phyloP scores from a whole-genome alignment of 1,284 basidiomycete genomes.

The Irpex lacteus region DNA sequence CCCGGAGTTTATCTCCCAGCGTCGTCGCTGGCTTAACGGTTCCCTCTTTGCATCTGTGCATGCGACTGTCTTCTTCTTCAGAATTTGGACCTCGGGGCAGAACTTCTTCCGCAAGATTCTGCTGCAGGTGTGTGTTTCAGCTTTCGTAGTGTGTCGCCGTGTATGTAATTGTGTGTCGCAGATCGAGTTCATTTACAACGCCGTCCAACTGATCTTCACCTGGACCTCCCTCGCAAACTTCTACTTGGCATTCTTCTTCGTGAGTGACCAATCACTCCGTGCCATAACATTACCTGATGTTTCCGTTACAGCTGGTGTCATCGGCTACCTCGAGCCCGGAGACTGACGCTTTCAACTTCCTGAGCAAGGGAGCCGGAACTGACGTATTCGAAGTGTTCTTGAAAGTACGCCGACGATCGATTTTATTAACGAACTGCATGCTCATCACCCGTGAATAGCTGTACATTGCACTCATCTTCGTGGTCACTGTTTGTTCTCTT shows the following conservation, averaged over 20 bases:
- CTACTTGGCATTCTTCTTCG: conserved; percentile 82
- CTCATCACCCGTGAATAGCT: conserved; percentile 35
- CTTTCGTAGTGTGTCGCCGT: neutral
- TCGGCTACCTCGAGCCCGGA: conserved; percentile 61
- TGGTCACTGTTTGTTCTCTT: conserved; percentile 77
- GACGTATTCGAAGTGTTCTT: conserved; percentile 81
- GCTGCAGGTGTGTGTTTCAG: conserved; percentile 50
- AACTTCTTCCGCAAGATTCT: conserved; percentile 80
- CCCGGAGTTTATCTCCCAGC: conserved; percentile 88
- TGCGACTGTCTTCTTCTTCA: conserved; percentile 80
- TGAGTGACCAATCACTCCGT: conserved; percentile 34
- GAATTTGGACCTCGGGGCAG: conserved; percentile 91
- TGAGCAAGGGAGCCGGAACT: conserved; percentile 67
- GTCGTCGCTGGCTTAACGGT: conserved; percentile 89
- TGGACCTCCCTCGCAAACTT: conserved; percentile 84
- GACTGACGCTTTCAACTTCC: conserved; percentile 77
- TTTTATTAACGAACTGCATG: neutral
- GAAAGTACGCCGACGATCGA: conserved; percentile 43
- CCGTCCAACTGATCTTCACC: conserved; percentile 77
- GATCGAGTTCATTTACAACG: conserved; percentile 84
- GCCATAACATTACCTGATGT: neutral
- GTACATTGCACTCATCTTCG: conserved; percentile 75
- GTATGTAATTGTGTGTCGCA: conserved; percentile 21
- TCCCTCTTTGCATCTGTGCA: conserved; percentile 86
- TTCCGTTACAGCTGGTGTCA: conserved; percentile 55